Base-by-base conservation (phyloP, 2,329 filamentous ascomycete species). In the Penicillium sp. region DNA sequence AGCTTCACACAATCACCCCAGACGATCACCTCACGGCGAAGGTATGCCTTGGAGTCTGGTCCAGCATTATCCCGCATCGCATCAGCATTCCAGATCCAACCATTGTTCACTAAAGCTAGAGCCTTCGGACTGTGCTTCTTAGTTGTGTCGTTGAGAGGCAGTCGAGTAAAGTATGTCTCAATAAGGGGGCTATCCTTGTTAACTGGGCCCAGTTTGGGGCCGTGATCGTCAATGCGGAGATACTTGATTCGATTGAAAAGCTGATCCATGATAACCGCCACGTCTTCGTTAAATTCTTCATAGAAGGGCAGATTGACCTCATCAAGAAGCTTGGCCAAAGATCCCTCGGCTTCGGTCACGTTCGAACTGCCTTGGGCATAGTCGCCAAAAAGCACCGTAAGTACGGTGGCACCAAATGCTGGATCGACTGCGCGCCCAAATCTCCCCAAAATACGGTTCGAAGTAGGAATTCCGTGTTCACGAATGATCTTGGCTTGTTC, bases 1-100 rank as follows among this genome's bases (percentile, higher is more conserved):
- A 99, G 81, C 77, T 99, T 99, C 56, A 97, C 94, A 69, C 95
- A 99, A 69, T 99, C 94, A 13, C 92, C 92, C 94, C 94, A 99
- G 27, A 96, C 89, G 61, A 99, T 97, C 54, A 99, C 90, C 71
- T 99, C 91, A 61, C 94, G 84, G 46, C 90, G 84, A n/a, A 99
- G 81, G 66, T 99, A 99, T n/a, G 92, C 91, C 50, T 87, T 86
- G 8, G 92, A 96, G 42, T 89, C 79, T 0, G 91, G 88, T 0
- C 95, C 95, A 27, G 94, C 94, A 65, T 97, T 94, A 74, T 99
- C 94, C 39, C 90, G 81, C 72, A 97, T 82, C 1, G 94, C 92
- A 73, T 97, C 95, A 5, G 92, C 92, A 52, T 90, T 92, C 94
- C 94, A 99, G 8, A 99, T 92, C 94, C 94, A 99, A 39, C 94